These are phyloP conservation scores for Epichloe scottii DNA, from an alignment of 2,329 filamentous ascomycete species.

Conservation along the genomic window DNA sequence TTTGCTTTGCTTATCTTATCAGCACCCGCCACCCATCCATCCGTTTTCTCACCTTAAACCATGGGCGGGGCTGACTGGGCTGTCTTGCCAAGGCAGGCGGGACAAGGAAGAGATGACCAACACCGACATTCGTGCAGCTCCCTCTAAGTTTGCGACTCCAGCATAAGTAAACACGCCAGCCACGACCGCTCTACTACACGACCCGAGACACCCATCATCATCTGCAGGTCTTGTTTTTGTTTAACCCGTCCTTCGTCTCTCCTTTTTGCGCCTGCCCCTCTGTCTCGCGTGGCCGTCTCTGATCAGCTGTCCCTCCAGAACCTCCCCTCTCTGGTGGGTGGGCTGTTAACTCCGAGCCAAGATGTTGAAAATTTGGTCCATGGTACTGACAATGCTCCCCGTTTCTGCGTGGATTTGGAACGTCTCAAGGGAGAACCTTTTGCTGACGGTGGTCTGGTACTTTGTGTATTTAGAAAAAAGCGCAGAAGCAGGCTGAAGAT, in stretches of 20 bases:
- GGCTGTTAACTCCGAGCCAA: constrained; percentile 24
- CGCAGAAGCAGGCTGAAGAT: constrained; percentile 89
- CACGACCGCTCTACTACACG: background rate
- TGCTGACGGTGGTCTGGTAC: constrained; percentile 5
- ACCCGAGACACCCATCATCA: background rate
- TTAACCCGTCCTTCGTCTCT: background rate
- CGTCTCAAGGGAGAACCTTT: too few relatives aligned
- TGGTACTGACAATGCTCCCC: constrained; percentile 47
- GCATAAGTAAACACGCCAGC: background rate
- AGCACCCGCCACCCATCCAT: background rate
- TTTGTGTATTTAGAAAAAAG: constrained; percentile 59
- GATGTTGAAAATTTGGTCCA: constrained; percentile 99
- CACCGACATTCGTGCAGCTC: background rate
- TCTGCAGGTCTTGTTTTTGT: background rate
- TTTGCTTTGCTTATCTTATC: constrained; percentile 11
- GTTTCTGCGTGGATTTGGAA: background rate
- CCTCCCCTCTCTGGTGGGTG: background rate
- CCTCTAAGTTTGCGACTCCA: background rate
- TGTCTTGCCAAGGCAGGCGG: background rate
- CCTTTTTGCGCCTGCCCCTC: background rate
- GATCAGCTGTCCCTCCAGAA: background rate
- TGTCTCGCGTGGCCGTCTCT: background rate
- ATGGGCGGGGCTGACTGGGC: background rate
- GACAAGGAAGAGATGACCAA: background rate
- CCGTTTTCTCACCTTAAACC: background rate